These are phyloP conservation scores for Colletotrichum aenigma DNA, from an alignment of 2,329 filamentous ascomycete species.

Conservation along the genomic window DNA sequence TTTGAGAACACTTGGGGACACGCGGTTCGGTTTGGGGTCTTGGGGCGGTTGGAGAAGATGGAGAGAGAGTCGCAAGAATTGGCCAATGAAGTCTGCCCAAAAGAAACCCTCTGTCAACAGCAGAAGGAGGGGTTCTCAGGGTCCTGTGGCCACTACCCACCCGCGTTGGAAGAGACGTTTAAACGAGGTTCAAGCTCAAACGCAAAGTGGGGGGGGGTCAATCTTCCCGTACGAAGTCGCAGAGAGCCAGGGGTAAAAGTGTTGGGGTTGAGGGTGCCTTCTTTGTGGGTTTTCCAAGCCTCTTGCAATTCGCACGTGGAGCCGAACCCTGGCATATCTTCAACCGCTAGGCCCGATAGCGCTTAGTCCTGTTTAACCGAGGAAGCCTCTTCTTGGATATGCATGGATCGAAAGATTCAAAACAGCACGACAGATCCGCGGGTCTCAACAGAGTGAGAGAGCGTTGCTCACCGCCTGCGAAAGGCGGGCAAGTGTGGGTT, in stretches of 20 bases:
- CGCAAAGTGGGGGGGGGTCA: conserved; percentile 7
- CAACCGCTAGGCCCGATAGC: not conserved
- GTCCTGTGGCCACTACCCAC: not conserved
- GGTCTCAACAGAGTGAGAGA: conserved; percentile 11
- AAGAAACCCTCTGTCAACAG: not conserved
- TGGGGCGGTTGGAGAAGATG: not conserved
- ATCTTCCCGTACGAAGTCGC: not conserved
- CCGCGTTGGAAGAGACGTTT: not conserved
- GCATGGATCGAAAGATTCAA: not conserved
- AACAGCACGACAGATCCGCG: not conserved
- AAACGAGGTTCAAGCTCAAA: conserved; percentile 15
- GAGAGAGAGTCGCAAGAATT: not conserved
- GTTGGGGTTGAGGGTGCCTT: conserved; percentile 14
- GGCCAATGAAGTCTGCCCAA: not conserved
- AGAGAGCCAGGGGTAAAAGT: conserved; percentile 10
- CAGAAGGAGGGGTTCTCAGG: not conserved
- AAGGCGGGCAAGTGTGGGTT: not conserved
- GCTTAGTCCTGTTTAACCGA: conserved; percentile 9
- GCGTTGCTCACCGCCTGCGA: conserved; percentile 5
- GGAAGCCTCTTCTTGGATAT: not conserved
- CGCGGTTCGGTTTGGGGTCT: not conserved
- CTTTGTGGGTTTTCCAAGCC: conserved; percentile 1
- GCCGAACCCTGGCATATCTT: conserved; percentile 2
- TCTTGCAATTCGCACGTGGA: conserved; percentile 3
- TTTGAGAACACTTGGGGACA: not conserved